These are phyloP conservation scores for Leucogyrophana mollusca DNA, from an alignment of 768 basidiomycete species.

Conservation along the genomic window DNA sequence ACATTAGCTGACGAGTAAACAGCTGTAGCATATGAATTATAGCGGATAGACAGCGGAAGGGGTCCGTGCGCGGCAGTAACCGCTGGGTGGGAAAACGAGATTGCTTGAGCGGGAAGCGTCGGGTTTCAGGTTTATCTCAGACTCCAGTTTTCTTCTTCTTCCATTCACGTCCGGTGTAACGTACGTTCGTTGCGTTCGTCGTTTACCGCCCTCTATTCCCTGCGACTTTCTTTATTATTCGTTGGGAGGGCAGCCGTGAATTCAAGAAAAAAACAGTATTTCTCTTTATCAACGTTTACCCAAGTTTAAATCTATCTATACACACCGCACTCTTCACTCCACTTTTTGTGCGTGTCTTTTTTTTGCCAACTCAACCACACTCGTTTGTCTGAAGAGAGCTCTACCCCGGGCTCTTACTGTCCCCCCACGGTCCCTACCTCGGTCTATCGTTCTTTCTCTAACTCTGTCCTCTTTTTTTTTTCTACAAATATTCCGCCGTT, in stretches of 20 bases:
- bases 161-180: conserved; percentile 18
- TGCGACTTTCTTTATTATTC: conserved; percentile 4
- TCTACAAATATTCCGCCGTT: conserved; percentile 47
- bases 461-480: conserved; percentile 48
- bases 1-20: conserved; percentile 3
- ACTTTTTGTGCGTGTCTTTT: conserved; percentile 43
- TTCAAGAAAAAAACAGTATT: conserved; percentile 4
- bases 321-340: conserved; percentile 35
- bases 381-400: conserved; percentile 32
- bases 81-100: conserved; percentile 15
- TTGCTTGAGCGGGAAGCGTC: background rate
- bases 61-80: conserved; percentile 25
- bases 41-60: conserved; percentile 11
- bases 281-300: conserved; percentile 28
- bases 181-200: conserved; percentile 15
- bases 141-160: conserved; percentile 11
- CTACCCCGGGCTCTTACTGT: conserved; percentile 21
- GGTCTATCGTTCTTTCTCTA: conserved; percentile 50
- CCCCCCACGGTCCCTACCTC: conserved; percentile 47
- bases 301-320: conserved; percentile 38
- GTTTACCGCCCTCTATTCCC: conserved; percentile 1
- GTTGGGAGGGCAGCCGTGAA: conserved; percentile 3
- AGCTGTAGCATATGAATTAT: background rate
- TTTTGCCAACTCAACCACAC: conserved; percentile 28
- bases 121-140: background rate